A percentile compares a stretch with the other conserved stretches of the same genome.
Conservation (phyloP, 176 grass and related monocot species). For the Cocos nucifera region DNA sequence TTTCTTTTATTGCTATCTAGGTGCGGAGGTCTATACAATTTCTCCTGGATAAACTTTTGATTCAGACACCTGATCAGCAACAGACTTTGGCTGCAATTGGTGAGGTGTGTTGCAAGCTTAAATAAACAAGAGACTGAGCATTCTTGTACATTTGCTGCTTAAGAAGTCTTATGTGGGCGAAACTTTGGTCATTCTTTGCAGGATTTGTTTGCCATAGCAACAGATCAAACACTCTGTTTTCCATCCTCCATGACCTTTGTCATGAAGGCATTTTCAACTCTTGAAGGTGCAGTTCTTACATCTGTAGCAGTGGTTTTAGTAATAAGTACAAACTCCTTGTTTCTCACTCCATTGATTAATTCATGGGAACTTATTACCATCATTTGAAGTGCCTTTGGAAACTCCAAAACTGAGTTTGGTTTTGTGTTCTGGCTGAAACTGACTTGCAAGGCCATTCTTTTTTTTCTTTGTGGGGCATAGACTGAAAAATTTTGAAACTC, state of each 20-base stretch:
- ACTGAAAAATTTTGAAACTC: too few relatives aligned
- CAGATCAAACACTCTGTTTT: conserved; percentile 89
- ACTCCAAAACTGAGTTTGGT: too few relatives aligned
- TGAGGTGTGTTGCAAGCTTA: conserved; percentile 43
- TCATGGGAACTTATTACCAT: too few relatives aligned
- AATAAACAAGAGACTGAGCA: not conserved
- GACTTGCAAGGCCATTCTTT: too few relatives aligned
- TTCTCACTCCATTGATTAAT: too few relatives aligned
- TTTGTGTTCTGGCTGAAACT: too few relatives aligned
- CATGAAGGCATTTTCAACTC: conserved; percentile 84
- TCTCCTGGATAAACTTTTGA: conserved; percentile 84
- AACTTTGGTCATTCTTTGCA: conserved; percentile 22
- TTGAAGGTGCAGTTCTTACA: conserved; percentile 67
- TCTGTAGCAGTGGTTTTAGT: conserved; percentile 2
- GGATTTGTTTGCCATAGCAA: conserved; percentile 95
- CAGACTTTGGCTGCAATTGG: conserved; percentile 81
- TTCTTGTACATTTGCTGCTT: too few relatives aligned
- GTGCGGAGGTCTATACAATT: conserved; percentile 87
- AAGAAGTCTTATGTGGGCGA: too few relatives aligned
- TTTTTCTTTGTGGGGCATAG: too few relatives aligned
- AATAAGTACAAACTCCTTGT: not conserved
- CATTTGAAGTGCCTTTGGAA: too few relatives aligned
- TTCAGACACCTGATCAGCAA: conserved; percentile 62
- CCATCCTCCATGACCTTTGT: conserved; percentile 93
- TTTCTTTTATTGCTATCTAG: conserved; percentile 23